Evolutionary conservation across 2,329 filamentous ascomycete species (phyloP), one percentile per base, ranked within the genome.

Genomic region (Diaporthe sp.): DNA sequence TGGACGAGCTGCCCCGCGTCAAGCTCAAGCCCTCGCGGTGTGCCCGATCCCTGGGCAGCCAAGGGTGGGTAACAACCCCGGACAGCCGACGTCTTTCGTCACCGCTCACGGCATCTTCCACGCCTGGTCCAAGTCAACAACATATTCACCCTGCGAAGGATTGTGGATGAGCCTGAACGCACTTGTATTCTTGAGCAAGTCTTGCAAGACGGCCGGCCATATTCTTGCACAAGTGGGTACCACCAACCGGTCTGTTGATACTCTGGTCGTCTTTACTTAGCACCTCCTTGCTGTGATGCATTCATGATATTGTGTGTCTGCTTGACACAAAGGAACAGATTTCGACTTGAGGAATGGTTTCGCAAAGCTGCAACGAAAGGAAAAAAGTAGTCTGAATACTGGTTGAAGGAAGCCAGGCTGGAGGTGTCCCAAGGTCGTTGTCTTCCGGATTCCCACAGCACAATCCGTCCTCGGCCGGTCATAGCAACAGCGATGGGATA

Each of bases 1-100:
- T 39, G 49, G 49, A 70, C 65, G 34, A 55, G n/a, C 65, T 55
- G 65, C 65, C 49, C 65, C 65, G 65, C 65, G 65, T 55, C 28
- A n/a, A 42, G 31, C 34, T 25, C 65, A 25, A 19, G 49, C 12
- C 34, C 49, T 70, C 34, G n/a, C 65, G 65, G 65, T 70, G 65
- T 55, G 31, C 49, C 65, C 65, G 49, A 55, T 42, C 2, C 0
- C 49, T 55, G 49, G 49, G 34, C 65, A 39, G 65, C 31, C 25
- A 19, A 2, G 17, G 34, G 46, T 55, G 46, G 46, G 46, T n/a
- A 31, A 39, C 19, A 6, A n/a, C 13, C 53, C 53, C n/a, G 53
- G 12, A 8, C 28, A 0, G 6, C 6, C 28, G 2, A 15, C 19
- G 17, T 15, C 17, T 49, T 53, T 31, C 46, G 65, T 55, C 65